phyloP scores from a whole-genome alignment of 2,329 filamentous ascomycete species.

The Fusarium siculi region DNA sequence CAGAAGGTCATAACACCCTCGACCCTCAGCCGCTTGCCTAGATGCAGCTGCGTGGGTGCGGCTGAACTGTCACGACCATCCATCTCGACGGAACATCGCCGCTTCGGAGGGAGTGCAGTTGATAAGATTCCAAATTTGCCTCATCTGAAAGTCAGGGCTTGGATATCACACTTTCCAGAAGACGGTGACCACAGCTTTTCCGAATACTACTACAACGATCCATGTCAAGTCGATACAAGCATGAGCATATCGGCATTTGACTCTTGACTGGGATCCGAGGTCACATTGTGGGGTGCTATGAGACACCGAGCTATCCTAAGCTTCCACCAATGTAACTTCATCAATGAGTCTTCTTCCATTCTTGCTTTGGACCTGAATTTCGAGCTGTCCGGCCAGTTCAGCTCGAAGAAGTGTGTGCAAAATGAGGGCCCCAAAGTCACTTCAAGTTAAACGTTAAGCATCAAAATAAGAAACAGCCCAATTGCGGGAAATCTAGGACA shows the following conservation, averaged over 20 bases:
- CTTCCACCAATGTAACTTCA: not conserved
- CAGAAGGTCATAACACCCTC: not conserved
- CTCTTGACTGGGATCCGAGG: not conserved
- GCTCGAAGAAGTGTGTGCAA: not conserved
- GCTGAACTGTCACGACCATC: conserved; percentile 16
- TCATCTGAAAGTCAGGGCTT: not conserved
- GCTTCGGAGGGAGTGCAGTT: not conserved
- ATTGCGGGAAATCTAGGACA: conserved; percentile 22
- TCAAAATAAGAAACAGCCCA: conserved; percentile 9
- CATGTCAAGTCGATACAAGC: not conserved
- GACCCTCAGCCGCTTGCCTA: not conserved
- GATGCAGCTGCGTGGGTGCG: conserved; percentile 1
- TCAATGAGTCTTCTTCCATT: not conserved
- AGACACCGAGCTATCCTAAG: not conserved
- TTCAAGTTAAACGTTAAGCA: not conserved
- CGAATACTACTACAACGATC: not conserved
- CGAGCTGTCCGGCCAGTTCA: not conserved
- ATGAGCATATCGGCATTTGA: conserved; percentile 4
- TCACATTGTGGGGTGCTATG: conserved; percentile 21
- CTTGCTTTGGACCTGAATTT: not conserved
- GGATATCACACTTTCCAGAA: not conserved
- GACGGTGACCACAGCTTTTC: not conserved
- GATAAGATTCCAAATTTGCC: conserved; percentile 17
- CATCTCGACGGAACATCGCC: not conserved
- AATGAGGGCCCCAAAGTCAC: not conserved